A percentile compares a stretch with the other conserved stretches of the same genome.
phyloP scores from a whole-genome alignment of 345 rosid genomes.

The Salix brachista region DNA sequence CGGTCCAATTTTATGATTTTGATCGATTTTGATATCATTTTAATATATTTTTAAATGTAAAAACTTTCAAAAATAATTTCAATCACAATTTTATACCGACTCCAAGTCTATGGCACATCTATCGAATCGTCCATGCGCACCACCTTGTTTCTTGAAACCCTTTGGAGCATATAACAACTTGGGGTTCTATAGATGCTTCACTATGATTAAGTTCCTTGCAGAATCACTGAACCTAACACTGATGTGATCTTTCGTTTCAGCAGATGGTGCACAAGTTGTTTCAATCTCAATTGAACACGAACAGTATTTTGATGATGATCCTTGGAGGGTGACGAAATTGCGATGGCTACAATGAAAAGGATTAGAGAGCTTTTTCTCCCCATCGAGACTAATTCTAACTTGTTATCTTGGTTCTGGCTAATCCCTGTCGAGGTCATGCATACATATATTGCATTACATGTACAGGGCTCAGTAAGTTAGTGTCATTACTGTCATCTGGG shows the following conservation, averaged over 20 bases:
- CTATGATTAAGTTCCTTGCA: constrained; percentile 4
- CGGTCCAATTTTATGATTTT: too few species aligned
- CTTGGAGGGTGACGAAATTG: neutral
- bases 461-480: too few species aligned
- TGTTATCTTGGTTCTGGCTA: neutral
- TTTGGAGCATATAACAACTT: neutral
- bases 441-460: too few species aligned
- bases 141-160: neutral
- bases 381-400: neutral
- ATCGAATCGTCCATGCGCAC: too few species aligned
- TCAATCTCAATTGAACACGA: constrained; percentile 11
- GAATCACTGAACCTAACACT: constrained; percentile 16
- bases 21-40: too few species aligned
- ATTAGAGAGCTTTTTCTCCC: neutral
- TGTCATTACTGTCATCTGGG: too few species aligned
- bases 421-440: neutral
- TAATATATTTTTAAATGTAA: too few species aligned
- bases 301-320: neutral
- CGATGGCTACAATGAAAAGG: neutral
- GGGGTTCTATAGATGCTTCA: neutral
- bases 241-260: constrained; percentile 11
- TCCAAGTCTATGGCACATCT: too few species aligned
- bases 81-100: neutral
- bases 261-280: constrained; percentile 19
- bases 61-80: neutral